Evolutionary conservation across 2,329 filamentous ascomycete species (phyloP), one percentile per base, ranked within the genome.

Genomic region (Ophiocordyceps polyrhachis-furcata): DNA sequence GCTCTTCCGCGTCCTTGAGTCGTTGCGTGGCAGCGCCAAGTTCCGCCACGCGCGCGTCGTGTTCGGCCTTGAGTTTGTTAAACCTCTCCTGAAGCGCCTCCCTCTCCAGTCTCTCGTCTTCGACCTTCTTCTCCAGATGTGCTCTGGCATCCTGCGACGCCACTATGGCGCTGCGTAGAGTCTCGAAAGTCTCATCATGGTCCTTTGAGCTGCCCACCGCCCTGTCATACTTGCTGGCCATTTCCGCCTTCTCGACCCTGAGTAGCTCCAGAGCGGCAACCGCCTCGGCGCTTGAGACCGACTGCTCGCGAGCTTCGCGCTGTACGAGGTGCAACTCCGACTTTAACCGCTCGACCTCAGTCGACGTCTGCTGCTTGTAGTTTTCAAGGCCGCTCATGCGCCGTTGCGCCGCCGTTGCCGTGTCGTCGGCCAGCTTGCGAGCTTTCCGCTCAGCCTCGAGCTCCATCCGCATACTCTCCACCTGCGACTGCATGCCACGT

Each of bases 341-440:
- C 51, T 88, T 83, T 32, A 98, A 66, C 23, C 78, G 81, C 58
- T 96, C 89, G 9, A 93, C 68, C 58, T 98, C 89, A 1, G 83
- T 76, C 3, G 85, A 80, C 35, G 83, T 87, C 55, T 82, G 81
- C 56, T 94, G 84, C 55, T 83, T 81, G 58, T 83, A 89, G 40
- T 71, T 71, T 57, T 96, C 89, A 2, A 98, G 69, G 52, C 95
- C 87, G 8, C 76, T 68, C 61, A 93, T 80, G 20, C 89, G 80
- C 60, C 79, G 82, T 58, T 94, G 82, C 2, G 88, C 81, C 23
- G 85, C 83, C 52, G 80, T 79, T 5, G 82, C 73, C 2, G 85
- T 93, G 47, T 95, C 89, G 56, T 98, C 91, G 0, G 91, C 87
- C 14, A 95, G 67, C 54, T 86, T 79, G 43, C 86, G 77, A 5